Percentiles rank a stretch among this genome's conserved stretches.
Evolutionary conservation across 2,329 filamentous ascomycete species (phyloP).

Genomic region (Alternaria sp.): DNA sequence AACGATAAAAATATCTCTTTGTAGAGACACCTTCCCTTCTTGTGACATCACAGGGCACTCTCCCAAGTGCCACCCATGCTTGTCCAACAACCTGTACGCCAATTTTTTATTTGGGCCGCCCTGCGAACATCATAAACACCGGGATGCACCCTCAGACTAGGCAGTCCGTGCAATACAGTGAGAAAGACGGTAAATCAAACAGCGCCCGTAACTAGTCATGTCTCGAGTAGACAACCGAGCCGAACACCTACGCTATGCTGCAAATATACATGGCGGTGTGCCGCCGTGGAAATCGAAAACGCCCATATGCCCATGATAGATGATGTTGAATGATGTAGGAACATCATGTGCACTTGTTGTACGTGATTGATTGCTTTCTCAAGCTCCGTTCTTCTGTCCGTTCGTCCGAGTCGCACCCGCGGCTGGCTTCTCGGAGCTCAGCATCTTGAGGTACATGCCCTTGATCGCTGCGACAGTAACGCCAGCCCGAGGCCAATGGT

Average conservation of each 20-base stretch:
- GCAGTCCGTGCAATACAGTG: conserved; percentile 35
- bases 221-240: conserved; percentile 33
- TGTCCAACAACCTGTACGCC: conserved; percentile 24
- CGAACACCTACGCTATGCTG: conserved; percentile 51
- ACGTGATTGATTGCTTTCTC: conserved; percentile 3
- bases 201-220: conserved; percentile 29
- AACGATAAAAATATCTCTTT: conserved; percentile 17
- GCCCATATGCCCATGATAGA: conserved; percentile 29
- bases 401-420: conserved; percentile 34
- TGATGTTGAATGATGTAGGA: conserved; percentile 11
- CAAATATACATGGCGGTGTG: conserved; percentile 33
- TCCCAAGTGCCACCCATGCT: conserved; percentile 30
- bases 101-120: conserved; percentile 33
- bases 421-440: conserved; percentile 44
- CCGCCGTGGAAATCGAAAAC: conserved; percentile 35
- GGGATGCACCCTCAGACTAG: conserved; percentile 16
- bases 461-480: conserved; percentile 46
- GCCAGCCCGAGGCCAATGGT: conserved; percentile 51
- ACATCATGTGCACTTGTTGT: conserved; percentile 7
- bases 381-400: conserved; percentile 38
- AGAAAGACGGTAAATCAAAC: conserved; percentile 22
- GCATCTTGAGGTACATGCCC: conserved; percentile 52
- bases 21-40: conserved; percentile 18
- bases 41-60: conserved; percentile 20
- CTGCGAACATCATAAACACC: conserved; percentile 29